These are phyloP conservation scores for Filosporella fistucella DNA, from an alignment of 495 filamentous ascomycete species.

Conservation along the genomic window DNA sequence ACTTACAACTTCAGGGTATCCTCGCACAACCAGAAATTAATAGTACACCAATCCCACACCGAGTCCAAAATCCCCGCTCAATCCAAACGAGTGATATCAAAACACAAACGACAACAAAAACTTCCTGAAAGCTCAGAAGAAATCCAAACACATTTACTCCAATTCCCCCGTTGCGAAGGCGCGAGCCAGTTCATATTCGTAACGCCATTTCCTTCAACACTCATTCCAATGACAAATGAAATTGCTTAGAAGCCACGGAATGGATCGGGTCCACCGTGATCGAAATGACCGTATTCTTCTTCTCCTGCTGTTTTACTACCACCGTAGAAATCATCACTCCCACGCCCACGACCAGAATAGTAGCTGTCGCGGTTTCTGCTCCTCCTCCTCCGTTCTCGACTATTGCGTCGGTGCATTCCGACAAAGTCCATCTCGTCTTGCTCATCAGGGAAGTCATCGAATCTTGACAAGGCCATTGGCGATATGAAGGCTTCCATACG, in stretches of 20 bases:
- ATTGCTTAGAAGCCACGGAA: constrained; percentile 34
- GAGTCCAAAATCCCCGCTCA: neutral
- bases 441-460: constrained; percentile 22
- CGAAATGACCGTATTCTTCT: constrained; percentile 32
- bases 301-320: constrained; percentile 28
- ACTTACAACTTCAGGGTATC: neutral
- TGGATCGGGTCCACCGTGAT: constrained; percentile 29
- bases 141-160: neutral
- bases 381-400: constrained; percentile 18
- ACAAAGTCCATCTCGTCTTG: constrained; percentile 24
- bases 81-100: neutral
- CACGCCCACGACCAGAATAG: constrained; percentile 15
- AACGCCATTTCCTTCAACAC: constrained; percentile 7
- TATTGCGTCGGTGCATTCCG: constrained; percentile 18
- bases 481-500: constrained; percentile 96
- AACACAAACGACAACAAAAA: neutral
- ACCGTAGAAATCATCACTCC: constrained; percentile 29
- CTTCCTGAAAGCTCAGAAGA: neutral
- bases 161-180: constrained; percentile 5
- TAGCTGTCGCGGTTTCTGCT: constrained; percentile 17
- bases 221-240: neutral
- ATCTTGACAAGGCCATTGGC: constrained; percentile 33
- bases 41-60: neutral
- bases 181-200: constrained; percentile 18
- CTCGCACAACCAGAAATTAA: neutral